phyloP scores from a whole-genome alignment of 1,284 basidiomycete genomes.

The Trametes pubescens region DNA sequence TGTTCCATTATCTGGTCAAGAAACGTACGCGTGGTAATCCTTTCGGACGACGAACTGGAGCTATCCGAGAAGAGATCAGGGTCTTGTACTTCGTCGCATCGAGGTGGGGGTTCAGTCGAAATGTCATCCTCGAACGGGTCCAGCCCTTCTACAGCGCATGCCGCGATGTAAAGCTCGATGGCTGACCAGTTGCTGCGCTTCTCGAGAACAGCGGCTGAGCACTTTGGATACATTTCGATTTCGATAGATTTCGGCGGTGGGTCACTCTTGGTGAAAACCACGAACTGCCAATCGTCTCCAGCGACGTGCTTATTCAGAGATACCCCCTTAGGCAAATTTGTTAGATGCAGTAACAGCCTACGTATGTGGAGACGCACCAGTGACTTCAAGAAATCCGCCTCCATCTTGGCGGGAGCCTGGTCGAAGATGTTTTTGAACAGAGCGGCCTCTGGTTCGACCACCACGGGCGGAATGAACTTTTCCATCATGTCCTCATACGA shows the following conservation, averaged over 20 bases:
- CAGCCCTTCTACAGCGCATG: background rate
- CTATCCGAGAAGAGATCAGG: too few relatives aligned
- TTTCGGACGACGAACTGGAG: too few relatives aligned
- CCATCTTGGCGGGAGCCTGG: background rate
- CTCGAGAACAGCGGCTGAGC: background rate
- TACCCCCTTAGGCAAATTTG: too few relatives aligned
- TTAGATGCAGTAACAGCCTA: too few relatives aligned
- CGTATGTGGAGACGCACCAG: too few relatives aligned
- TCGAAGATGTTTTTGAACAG: background rate
- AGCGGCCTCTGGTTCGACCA: background rate
- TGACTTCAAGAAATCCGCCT: background rate
- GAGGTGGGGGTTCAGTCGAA: too few relatives aligned
- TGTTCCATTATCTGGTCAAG: conserved; percentile 15
- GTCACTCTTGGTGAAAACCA: too few relatives aligned
- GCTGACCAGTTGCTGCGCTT: background rate
- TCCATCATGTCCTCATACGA: conserved; percentile 1
- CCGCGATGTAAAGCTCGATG: background rate
- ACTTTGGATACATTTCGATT: background rate
- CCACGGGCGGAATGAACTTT: background rate
- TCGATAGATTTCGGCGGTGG: too few relatives aligned
- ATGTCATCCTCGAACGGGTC: conserved; percentile 4
- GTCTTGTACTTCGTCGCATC: too few relatives aligned
- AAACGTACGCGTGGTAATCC: background rate
- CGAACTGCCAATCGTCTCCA: too few relatives aligned
- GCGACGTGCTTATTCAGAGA: too few relatives aligned